phyloP scores from a whole-genome alignment of 2,329 filamentous ascomycete genomes.

The Colletotrichum spaethianum region DNA sequence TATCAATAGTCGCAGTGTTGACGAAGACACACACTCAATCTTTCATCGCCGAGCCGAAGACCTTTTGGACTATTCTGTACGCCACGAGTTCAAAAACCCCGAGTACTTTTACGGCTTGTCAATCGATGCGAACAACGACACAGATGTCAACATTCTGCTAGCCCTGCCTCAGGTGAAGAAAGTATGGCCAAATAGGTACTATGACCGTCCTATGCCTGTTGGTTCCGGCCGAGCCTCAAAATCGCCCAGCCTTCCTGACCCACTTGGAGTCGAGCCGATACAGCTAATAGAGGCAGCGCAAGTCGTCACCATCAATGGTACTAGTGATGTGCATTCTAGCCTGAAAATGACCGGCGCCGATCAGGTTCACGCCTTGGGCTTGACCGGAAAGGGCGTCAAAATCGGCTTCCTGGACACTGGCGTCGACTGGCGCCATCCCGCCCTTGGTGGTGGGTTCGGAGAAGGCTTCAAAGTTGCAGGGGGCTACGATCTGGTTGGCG shows the following conservation, averaged over 20 bases:
- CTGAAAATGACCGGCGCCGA: slow-evolving; percentile 53
- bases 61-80: slow-evolving; percentile 28
- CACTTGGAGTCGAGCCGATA: slow-evolving; percentile 11
- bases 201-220: slow-evolving; percentile 35
- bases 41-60: slow-evolving; percentile 34
- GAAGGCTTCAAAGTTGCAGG: slow-evolving; percentile 42
- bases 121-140: slow-evolving; percentile 34
- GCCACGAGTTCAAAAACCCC: slow-evolving; percentile 41
- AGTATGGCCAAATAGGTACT: slow-evolving; percentile 40
- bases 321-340: slow-evolving; percentile 27
- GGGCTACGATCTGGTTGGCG: slow-evolving; percentile 48
- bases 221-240: slow-evolving; percentile 14
- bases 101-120: slow-evolving; percentile 42
- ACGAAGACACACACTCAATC: slow-evolving; percentile 23
- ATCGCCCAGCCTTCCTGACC: not conserved
- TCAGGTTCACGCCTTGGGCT: slow-evolving; percentile 53
- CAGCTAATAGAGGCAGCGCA: slow-evolving; percentile 9
- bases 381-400: slow-evolving; percentile 55
- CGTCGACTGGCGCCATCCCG: slow-evolving; percentile 54
- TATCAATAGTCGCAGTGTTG: slow-evolving; percentile 12
- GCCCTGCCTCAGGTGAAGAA: slow-evolving; percentile 40
- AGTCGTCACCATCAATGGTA: slow-evolving; percentile 29
- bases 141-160: slow-evolving; percentile 24
- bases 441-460: slow-evolving; percentile 36
- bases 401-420: slow-evolving; percentile 58